phyloP scores from a whole-genome alignment of 2,329 filamentous ascomycete genomes.

The Diplodia mutila region DNA sequence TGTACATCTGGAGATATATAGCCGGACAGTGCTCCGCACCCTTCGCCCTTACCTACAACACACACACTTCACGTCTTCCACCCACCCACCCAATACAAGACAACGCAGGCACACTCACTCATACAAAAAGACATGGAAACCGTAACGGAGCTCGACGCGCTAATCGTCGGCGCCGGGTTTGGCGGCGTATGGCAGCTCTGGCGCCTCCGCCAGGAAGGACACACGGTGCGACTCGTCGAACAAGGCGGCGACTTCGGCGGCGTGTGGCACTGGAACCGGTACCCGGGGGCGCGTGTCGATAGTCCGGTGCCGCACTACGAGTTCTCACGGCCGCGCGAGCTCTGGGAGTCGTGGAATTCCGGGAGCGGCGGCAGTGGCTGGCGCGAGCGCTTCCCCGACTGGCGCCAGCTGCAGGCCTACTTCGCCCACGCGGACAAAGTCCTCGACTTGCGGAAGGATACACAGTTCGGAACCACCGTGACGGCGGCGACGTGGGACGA shows the following conservation, averaged over 20 bases:
- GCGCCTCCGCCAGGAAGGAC: conserved; percentile 33
- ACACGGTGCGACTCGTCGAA: conserved; percentile 34
- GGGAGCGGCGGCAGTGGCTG: conserved; percentile 35
- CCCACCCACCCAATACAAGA: too few relatives aligned
- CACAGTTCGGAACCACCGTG: conserved; percentile 49
- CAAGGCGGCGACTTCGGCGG: conserved; percentile 32
- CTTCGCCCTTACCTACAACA: too few relatives aligned
- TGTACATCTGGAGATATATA: too few relatives aligned
- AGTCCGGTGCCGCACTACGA: conserved; percentile 33
- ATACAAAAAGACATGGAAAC: neutral
- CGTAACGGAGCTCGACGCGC: conserved; percentile 28
- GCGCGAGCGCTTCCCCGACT: conserved; percentile 41
- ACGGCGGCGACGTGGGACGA: conserved; percentile 41
- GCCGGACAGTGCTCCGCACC: too few relatives aligned
- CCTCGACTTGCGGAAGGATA: conserved; percentile 41
- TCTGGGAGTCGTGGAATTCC: conserved; percentile 26
- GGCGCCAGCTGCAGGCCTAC: conserved; percentile 42
- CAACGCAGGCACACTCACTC: too few relatives aligned
- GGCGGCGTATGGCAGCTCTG: conserved; percentile 36
- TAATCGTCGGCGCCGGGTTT: conserved; percentile 38
- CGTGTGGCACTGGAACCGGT: conserved; percentile 37
- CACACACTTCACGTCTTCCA: too few relatives aligned
- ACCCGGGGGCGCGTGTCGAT: conserved; percentile 32
- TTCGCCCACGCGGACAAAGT: conserved; percentile 39
- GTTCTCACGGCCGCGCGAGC: conserved; percentile 38